These are phyloP conservation scores for Silybum marianum DNA, from an alignment of 129 eudicot species.

Conservation along the genomic window DNA sequence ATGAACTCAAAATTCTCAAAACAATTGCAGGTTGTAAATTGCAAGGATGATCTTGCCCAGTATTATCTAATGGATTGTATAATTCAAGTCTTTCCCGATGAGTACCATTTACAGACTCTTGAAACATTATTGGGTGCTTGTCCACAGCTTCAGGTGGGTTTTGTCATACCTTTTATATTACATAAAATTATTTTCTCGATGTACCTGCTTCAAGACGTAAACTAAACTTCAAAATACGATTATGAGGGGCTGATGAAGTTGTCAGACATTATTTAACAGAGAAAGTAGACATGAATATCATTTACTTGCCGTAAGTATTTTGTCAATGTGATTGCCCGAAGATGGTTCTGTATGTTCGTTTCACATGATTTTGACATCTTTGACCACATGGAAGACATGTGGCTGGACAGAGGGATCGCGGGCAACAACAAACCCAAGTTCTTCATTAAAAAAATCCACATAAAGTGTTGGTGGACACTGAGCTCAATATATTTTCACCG, in stretches of 20 bases:
- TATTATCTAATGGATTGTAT: constrained; percentile 95
- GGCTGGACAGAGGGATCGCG: neutral
- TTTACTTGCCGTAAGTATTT: neutral
- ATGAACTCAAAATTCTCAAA: constrained; percentile 16
- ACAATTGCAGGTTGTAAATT: constrained; percentile 81
- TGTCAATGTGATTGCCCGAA: neutral
- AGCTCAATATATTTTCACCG: neutral
- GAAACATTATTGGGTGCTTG: constrained; percentile 86
- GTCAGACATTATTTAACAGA: neutral
- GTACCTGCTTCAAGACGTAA: constrained; percentile 7
- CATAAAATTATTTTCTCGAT: neutral
- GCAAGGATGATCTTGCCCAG: constrained; percentile 97
- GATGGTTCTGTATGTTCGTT: neutral
- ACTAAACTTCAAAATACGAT: neutral
- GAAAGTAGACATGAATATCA: neutral
- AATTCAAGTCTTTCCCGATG: constrained; percentile 97
- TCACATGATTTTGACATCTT: neutral
- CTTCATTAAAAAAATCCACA: neutral
- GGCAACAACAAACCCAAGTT: neutral
- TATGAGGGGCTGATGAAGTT: neutral
- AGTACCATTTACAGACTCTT: constrained; percentile 93
- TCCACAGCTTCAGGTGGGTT: constrained; percentile 97
- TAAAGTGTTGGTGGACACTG: neutral
- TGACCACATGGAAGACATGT: constrained; percentile 3
- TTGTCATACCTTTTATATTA: neutral